Evolutionary conservation across 495 filamentous ascomycete genomes (phyloP), one percentile per base, ranked within the genome.

Genomic region (Thermochaetoides thermophila): DNA sequence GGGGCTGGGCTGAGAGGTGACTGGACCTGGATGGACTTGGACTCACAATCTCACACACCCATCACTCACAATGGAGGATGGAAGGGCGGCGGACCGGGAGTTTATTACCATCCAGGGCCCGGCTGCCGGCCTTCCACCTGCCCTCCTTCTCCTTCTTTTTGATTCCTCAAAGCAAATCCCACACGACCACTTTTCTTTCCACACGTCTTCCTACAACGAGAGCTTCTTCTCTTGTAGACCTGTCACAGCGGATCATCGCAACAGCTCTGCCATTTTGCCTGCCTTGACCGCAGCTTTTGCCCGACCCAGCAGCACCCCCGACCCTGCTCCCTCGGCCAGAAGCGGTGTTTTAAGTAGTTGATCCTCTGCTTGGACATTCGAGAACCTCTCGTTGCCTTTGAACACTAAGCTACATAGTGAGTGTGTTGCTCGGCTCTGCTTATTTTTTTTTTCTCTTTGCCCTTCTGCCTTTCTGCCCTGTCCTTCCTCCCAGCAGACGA

Each of bases 161-260:
- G 51, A 52, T 47, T 43, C 47, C 37, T 43, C 52, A 55, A 62
- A 56, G 52, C 60, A 63, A 60, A n/a, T n/a, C n/a, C n/a, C n/a
- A 50, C 49, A 54, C 49, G 43, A 47, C 45, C 46, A 58, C 41
- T 52, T 50, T 49, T 48, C 35, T 36, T 45, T 50, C 49, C 52
- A 49, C 56, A 52, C 45, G 43, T 50, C 43, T 52, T 47, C n/a
- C n/a, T 50, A 52, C 45, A 43, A 49, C 50, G 44, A 37, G 59
- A 64, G 63, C 66, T 56, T 60, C 50, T 52, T 57, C 58, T 56
- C 53, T 54, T 24, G 21, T 24, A n/a, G n/a, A n/a, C n/a, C n/a
- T 59, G 63, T 68, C 62, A 63, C 63, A 61, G 63, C 60, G 53
- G 61, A 61, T 57, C 53, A 53, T 66, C 63, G 62, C 58, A 55